Percentiles rank a stretch among this genome's conserved stretches.
Conservation (phyloP, 1,284 basidiomycete species). For the Sporisorium scitamineum region DNA sequence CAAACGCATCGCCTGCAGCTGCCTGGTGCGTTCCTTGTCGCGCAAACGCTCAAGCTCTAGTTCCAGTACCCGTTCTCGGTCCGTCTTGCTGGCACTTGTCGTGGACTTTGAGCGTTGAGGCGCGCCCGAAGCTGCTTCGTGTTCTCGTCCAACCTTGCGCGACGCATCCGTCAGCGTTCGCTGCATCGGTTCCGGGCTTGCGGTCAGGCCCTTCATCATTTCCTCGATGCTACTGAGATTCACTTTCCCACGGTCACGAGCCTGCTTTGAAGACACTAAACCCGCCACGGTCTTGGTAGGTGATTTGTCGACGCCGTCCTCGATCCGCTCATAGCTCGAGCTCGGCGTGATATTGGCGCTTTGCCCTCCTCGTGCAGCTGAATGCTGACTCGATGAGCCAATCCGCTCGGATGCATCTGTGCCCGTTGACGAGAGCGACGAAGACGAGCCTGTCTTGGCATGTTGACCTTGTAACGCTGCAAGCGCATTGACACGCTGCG, state of each 20-base stretch:
- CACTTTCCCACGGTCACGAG: constrained; percentile 20
- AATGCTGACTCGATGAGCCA: constrained; percentile 1
- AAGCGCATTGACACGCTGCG: constrained; percentile 1
- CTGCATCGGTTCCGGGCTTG: constrained; percentile 27
- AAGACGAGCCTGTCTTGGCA: constrained; percentile 40
- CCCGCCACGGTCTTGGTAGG: not conserved
- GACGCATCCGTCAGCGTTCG: constrained; percentile 13
- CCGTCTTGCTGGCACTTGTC: constrained; percentile 13
- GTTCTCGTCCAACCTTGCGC: not conserved
- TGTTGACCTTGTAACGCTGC: constrained; percentile 20
- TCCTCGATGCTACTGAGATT: constrained; percentile 54
- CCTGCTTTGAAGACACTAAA: constrained; percentile 3
- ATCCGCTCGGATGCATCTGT: constrained; percentile 19
- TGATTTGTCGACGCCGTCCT: constrained; percentile 7
- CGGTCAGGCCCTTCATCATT: constrained; percentile 50
- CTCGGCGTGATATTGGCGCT: constrained; percentile 49
- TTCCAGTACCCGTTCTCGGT: constrained; percentile 31
- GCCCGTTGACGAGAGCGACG: constrained; percentile 34
- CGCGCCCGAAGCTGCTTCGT: not conserved
- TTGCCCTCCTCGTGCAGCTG: not conserved
- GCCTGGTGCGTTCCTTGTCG: constrained; percentile 32
- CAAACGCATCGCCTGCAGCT: constrained; percentile 32
- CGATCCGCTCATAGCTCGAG: constrained; percentile 49
- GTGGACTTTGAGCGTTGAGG: constrained; percentile 10
- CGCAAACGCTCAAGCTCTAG: constrained; percentile 39